Base-by-base conservation (phyloP, 1,284 basidiomycete species). In the Farysia itapuensis region DNA sequence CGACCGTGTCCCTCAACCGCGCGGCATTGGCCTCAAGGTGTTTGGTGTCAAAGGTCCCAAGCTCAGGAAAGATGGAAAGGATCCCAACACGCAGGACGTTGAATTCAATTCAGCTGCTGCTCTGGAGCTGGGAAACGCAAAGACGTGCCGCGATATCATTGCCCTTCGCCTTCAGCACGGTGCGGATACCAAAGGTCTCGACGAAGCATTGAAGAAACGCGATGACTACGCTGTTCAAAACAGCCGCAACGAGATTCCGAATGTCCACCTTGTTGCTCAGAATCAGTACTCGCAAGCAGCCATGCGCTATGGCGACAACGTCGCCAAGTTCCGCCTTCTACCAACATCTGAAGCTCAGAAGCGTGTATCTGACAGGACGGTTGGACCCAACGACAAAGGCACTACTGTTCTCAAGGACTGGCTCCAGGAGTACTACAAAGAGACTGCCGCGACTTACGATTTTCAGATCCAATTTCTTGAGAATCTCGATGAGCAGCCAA, bases 1-100 rank as follows among this genome's bases (percentile, higher is more conserved):
- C 12, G 70, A 72, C 35, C 64, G 56, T 29, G 36, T 61, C 1
- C 69, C 66, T n/a, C 66, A 66, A 16, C 70, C 70, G 0, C 57
- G 69, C 8, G 70, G 70, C 12, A 40, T 72, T 13, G 70, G 70
- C 2, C 45, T 72, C 32, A 72, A 72, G 43, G 50, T 69, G 15
- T 72, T 72, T 37, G 39, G 46, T 16, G 52, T 66, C 5, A 51
- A 60, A 21, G 64, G 67, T 4, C 14, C 15, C 13, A 64, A 59
- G 41, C 32, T 58, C 25, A 60, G 58, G 8, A 20, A 43, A 19
- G 57, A 52, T 28, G 43, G 41, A 20, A 47, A 46, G 30, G 61
- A 70, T 37, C 65, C 61, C 16, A 34, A 64, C 42, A 70, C 69
- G 23, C 69, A 69, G 25, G 69, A 72, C 39, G 51, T 64, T 40